A percentile compares a stretch with the other conserved stretches of the same genome.
These are phyloP conservation scores for Starmerella sp. DNA, from an alignment of 805 yeast genomes.

Conservation along the genomic window DNA sequence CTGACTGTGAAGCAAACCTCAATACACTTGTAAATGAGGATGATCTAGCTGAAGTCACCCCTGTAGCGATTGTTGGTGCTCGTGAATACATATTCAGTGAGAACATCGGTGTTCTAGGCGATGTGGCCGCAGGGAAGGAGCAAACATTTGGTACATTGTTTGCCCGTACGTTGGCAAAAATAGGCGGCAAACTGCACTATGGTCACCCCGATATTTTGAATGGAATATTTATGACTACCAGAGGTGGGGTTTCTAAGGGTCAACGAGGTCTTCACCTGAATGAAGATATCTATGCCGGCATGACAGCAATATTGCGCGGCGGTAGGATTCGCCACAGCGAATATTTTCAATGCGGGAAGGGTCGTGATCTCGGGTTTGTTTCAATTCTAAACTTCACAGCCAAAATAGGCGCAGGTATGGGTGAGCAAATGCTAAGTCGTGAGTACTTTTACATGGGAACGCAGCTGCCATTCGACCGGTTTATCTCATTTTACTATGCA, in stretches of 20 bases:
- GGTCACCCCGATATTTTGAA: slow-evolving; percentile 81
- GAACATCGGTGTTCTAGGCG: slow-evolving; percentile 71
- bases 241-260: slow-evolving; percentile 82
- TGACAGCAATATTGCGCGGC: slow-evolving; percentile 66
- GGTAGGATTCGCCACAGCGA: slow-evolving; percentile 80
- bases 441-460: slow-evolving; percentile 72
- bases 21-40: slow-evolving; percentile 30
- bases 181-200: slow-evolving; percentile 75
- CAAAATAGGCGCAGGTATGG: slow-evolving; percentile 85
- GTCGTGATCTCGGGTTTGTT: slow-evolving; percentile 75
- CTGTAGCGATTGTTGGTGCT: slow-evolving; percentile 76
- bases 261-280: slow-evolving; percentile 73
- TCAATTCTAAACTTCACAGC: slow-evolving; percentile 73
- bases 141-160: slow-evolving; percentile 79
- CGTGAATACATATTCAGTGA: slow-evolving; percentile 77
- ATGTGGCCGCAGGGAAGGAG: slow-evolving; percentile 80
- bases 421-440: slow-evolving; percentile 73
- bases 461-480: slow-evolving; percentile 65
- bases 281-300: slow-evolving; percentile 81
- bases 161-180: slow-evolving; percentile 69
- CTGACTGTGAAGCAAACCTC: background rate
- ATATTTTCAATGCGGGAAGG: slow-evolving; percentile 77
- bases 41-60: slow-evolving; percentile 24
- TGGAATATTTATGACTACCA: slow-evolving; percentile 63
- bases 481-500: slow-evolving; percentile 69